phyloP scores from a whole-genome alignment of 805 yeast species.

The Torulaspora gathmanii region DNA sequence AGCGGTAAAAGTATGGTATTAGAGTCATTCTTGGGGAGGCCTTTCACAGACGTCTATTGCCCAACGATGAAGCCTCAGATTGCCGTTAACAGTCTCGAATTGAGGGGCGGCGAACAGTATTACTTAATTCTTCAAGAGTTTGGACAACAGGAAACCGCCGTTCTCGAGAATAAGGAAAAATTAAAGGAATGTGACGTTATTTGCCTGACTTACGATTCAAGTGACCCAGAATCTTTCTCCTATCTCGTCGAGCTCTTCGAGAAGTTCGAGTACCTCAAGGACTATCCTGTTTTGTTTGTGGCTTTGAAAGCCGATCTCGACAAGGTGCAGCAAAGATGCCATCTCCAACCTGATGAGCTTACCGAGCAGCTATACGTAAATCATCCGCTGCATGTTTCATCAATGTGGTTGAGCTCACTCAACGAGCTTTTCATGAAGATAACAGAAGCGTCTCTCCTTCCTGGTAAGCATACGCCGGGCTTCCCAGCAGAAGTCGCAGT shows the following conservation, averaged over 20 bases:
- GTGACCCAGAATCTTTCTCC: conserved; percentile 93
- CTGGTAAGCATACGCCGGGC: conserved; percentile 74
- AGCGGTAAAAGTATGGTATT: conserved; percentile 84
- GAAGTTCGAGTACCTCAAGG: conserved; percentile 52
- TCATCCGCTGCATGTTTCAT: conserved; percentile 87
- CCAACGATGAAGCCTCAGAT: conserved; percentile 79
- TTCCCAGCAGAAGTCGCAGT: conserved; percentile 55
- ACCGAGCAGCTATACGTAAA: conserved; percentile 60
- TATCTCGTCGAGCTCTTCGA: conserved; percentile 67
- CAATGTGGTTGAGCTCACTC: conserved; percentile 82
- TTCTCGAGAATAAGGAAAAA: conserved; percentile 62
- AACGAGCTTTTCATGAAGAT: conserved; percentile 80
- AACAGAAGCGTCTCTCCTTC: conserved; percentile 81
- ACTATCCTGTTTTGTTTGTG: conserved; percentile 78
- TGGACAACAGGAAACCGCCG: conserved; percentile 80
- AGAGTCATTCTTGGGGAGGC: conserved; percentile 74
- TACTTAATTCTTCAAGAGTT: conserved; percentile 86
- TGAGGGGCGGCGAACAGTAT: conserved; percentile 93
- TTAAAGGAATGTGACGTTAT: conserved; percentile 85
- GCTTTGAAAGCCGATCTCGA: conserved; percentile 95
- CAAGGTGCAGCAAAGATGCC: conserved; percentile 87
- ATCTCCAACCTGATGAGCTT: conserved; percentile 80
- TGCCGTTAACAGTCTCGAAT: conserved; percentile 88
- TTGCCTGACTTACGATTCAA: conserved; percentile 86
- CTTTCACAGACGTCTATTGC: conserved; percentile 62